Evolutionary conservation across 202 grass and related monocot genomes (phyloP).

Genomic region (Sporobolus alterniflorus): DNA sequence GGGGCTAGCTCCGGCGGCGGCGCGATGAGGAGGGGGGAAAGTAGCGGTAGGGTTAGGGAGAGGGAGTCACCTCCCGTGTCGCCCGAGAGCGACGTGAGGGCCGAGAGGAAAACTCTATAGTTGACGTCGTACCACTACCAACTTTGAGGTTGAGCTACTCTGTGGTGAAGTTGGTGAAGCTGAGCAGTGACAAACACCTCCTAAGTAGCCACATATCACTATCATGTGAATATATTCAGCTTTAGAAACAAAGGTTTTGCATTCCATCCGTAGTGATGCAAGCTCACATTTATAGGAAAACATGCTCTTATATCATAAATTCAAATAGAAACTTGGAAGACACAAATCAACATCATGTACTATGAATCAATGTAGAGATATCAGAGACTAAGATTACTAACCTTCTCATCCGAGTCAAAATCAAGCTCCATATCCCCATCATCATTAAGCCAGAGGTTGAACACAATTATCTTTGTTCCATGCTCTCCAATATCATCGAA

Average conservation of each 20-base stretch:
- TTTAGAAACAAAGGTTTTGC: not conserved
- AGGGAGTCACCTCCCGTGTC: too few relatives aligned
- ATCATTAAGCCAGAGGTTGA: conserved; percentile 98
- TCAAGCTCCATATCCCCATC: conserved; percentile 95
- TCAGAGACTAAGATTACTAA: conserved; percentile 36
- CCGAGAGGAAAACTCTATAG: too few relatives aligned
- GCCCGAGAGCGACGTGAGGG: too few relatives aligned
- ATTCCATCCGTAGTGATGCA: not conserved
- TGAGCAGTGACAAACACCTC: too few relatives aligned
- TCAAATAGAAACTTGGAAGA: not conserved
- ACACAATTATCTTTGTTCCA: conserved; percentile 94
- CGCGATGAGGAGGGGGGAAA: too few relatives aligned
- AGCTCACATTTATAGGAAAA: not conserved
- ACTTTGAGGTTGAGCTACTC: too few relatives aligned
- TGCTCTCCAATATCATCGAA: conserved; percentile 88
- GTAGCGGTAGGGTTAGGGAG: too few relatives aligned
- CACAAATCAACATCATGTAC: conserved; percentile 11
- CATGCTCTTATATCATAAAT: not conserved
- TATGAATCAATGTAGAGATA: conserved; percentile 23
- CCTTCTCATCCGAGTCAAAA: conserved; percentile 84
- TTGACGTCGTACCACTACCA: too few relatives aligned
- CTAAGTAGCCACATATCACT: not conserved
- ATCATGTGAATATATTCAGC: not conserved
- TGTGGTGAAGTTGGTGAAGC: too few relatives aligned
- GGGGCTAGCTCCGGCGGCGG: too few relatives aligned